Conservation (phyloP, 2,329 filamentous ascomycete genomes). For the Alternaria conjuncta region DNA sequence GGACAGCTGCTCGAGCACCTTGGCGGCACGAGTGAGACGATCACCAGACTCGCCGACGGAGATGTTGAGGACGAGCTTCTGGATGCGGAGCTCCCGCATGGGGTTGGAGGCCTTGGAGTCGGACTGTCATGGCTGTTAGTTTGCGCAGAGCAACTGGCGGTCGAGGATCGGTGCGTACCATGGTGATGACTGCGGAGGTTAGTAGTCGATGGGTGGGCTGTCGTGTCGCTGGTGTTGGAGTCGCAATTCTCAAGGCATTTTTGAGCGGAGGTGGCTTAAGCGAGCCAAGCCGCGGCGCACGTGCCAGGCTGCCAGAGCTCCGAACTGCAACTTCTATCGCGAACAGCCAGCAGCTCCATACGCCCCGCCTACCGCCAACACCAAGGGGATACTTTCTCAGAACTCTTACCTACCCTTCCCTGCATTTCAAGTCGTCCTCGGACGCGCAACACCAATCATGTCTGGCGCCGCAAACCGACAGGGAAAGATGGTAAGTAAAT, state of each 20-base stretch:
- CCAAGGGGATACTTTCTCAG: constrained; percentile 20
- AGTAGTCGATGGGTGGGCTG: constrained; percentile 41
- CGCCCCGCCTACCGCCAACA: constrained; percentile 28
- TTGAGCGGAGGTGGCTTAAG: constrained; percentile 29
- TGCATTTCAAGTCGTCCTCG: constrained; percentile 49
- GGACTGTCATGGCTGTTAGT: constrained; percentile 42
- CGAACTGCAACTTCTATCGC: constrained; percentile 25
- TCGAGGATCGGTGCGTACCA: constrained; percentile 38
- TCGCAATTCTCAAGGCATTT: constrained; percentile 25
- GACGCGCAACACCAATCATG: constrained; percentile 52
- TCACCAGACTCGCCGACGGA: constrained; percentile 99
- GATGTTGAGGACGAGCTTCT: constrained; percentile 99
- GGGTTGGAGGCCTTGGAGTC: constrained; percentile 83
- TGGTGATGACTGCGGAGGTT: constrained; percentile 48
- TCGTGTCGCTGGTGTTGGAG: constrained; percentile 37
- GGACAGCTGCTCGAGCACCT: constrained; percentile 99
- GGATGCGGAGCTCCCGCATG: constrained; percentile 99
- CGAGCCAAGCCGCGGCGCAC: constrained; percentile 20
- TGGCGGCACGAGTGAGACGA: constrained; percentile 98
- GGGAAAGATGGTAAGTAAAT: constrained; percentile 93
- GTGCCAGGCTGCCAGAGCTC: constrained; percentile 20
- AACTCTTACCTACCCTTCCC: constrained; percentile 4
- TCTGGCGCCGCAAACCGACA: constrained; percentile 74
- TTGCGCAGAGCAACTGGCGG: constrained; percentile 10
- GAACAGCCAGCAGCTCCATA: constrained; percentile 29